phyloP scores from a whole-genome alignment of 768 basidiomycete genomes.

The Hirschioporus abietinus region DNA sequence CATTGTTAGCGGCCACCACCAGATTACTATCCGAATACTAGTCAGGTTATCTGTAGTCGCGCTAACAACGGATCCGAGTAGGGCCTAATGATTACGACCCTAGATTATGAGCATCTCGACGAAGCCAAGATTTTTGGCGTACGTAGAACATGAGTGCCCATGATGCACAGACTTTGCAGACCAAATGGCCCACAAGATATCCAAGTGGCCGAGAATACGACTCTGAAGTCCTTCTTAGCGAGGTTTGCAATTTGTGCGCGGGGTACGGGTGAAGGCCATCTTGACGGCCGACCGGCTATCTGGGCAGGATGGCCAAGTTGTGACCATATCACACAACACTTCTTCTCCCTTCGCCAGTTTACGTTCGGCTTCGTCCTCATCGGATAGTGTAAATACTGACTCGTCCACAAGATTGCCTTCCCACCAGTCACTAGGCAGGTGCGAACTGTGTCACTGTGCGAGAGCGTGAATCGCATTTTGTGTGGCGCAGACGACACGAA shows the following conservation, averaged over 20 bases:
- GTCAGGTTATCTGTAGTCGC: too few species aligned
- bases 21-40: too few species aligned
- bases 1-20: too few species aligned
- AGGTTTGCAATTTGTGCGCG: background rate
- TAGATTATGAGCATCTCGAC: too few species aligned
- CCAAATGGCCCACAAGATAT: too few species aligned
- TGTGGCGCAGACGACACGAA: slow-evolving; percentile 5
- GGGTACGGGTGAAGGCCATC: slow-evolving; percentile 9
- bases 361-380: slow-evolving; percentile 3
- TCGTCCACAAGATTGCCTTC: background rate
- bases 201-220: background rate
- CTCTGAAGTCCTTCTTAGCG: background rate
- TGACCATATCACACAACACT: slow-evolving; percentile 9
- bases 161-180: too few species aligned
- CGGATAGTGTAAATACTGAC: slow-evolving; percentile 1
- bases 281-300: slow-evolving; percentile 15
- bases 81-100: too few species aligned
- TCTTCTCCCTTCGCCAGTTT: background rate
- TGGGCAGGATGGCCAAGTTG: slow-evolving; percentile 17
- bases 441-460: slow-evolving; percentile 8
- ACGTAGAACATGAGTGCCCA: too few species aligned
- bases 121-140: too few species aligned
- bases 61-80: too few species aligned
- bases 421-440: slow-evolving; percentile 2
- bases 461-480: slow-evolving; percentile 9